phyloP scores from a whole-genome alignment of 2,329 filamentous ascomycete species.

The Zasmidium angulare region DNA sequence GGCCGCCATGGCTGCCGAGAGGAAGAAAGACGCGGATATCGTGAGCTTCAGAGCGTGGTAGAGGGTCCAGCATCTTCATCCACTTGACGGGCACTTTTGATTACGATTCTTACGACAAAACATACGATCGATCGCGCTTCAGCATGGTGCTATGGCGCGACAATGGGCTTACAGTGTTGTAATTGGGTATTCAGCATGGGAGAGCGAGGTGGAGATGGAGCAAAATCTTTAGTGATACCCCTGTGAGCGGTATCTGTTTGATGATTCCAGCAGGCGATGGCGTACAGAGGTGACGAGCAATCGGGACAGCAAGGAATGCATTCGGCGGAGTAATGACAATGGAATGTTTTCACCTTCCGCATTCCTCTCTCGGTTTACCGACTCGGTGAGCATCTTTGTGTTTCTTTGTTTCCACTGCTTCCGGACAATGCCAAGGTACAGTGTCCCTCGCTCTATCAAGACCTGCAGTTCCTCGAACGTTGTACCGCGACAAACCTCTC shows the following conservation, averaged over 20 bases:
- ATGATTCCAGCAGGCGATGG: constrained; percentile 1
- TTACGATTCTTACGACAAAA: neutral
- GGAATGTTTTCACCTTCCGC: constrained; percentile 7
- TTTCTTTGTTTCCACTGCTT: neutral
- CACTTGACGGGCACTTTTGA: neutral
- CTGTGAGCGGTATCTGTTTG: neutral
- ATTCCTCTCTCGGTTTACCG: constrained; percentile 1
- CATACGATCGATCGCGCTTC: constrained; percentile 7
- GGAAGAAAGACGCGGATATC: constrained; percentile 32
- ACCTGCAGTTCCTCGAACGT: neutral
- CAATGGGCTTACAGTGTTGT: neutral
- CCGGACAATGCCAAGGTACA: neutral
- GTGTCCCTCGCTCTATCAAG: neutral
- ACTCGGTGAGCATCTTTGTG: neutral
- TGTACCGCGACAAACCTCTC: neutral
- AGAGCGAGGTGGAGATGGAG: neutral
- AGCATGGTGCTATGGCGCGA: constrained; percentile 13
- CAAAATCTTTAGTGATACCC: neutral
- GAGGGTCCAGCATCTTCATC: neutral
- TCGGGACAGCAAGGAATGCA: neutral
- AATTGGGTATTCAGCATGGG: neutral
- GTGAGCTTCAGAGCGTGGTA: constrained; percentile 22
- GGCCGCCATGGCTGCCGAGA: constrained; percentile 29
- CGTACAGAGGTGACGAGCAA: constrained; percentile 7
- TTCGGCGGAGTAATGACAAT: constrained; percentile 4